These are phyloP conservation scores for Acanthochlamys bracteata DNA, from an alignment of 106 monocot species.

Conservation along the genomic window DNA sequence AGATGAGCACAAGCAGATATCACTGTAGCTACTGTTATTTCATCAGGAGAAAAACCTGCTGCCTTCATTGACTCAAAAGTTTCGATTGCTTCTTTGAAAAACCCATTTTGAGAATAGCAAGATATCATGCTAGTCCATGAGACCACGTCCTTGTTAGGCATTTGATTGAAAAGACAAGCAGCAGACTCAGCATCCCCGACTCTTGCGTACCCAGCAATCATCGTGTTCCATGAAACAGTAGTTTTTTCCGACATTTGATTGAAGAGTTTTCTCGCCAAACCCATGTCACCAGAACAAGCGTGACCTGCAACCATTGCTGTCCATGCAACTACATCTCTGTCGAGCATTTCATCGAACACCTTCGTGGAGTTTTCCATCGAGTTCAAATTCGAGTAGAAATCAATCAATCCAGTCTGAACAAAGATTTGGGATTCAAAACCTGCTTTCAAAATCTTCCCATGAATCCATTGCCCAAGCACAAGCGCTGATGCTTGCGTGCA, in stretches of 20 bases:
- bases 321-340: constrained; percentile 22
- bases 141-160: constrained; percentile 44
- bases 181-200: constrained; percentile 36
- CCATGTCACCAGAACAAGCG: constrained; percentile 7
- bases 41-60: constrained; percentile 30
- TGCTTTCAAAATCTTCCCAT: constrained; percentile 27
- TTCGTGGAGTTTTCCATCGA: constrained; percentile 19
- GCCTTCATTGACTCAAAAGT: constrained; percentile 35
- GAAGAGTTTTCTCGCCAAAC: constrained; percentile 19
- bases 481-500: constrained; percentile 8
- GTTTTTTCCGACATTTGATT: constrained; percentile 28
- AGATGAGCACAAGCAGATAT: constrained; percentile 62
- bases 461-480: constrained; percentile 24
- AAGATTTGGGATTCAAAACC: constrained; percentile 34
- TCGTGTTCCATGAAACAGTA: constrained; percentile 33
- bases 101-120: constrained; percentile 41
- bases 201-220: constrained; percentile 35
- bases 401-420: constrained; percentile 45
- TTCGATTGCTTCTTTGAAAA: constrained; percentile 30
- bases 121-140: constrained; percentile 74
- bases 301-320: constrained; percentile 34
- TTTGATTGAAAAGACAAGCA: constrained; percentile 23
- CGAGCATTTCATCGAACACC: constrained; percentile 23
- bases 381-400: constrained; percentile 29
- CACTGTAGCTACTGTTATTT: constrained; percentile 38